Evolutionary conservation across 2,329 filamentous ascomycete species (phyloP).

Genomic region (Chaetomiaceae sp.): DNA sequence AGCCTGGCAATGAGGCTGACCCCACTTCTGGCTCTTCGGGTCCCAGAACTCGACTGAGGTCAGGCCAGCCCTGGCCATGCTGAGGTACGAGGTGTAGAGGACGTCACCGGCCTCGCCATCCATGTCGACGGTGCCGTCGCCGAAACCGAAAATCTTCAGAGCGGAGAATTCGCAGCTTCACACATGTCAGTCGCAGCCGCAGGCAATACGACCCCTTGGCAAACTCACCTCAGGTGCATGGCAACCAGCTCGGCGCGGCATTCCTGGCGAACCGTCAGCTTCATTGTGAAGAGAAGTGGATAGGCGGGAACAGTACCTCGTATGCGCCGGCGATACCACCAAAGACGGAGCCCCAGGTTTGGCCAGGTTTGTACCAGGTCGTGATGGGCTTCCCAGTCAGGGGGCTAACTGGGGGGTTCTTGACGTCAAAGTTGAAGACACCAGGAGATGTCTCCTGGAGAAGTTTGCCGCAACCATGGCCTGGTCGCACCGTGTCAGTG

Average conservation of each 20-base stretch:
- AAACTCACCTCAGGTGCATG: constrained; percentile 61
- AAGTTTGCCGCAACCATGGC: constrained; percentile 90
- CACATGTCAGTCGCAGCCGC: constrained; percentile 4
- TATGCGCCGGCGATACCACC: constrained; percentile 82
- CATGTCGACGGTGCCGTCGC: constrained; percentile 69
- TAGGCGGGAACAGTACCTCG: constrained; percentile 43
- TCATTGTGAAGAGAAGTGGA: too few relatives aligned
- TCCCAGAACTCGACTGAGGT: constrained; percentile 92
- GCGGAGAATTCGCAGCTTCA: constrained; percentile 78
- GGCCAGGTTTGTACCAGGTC: constrained; percentile 89
- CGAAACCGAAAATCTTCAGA: constrained; percentile 87
- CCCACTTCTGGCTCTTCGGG: constrained; percentile 85
- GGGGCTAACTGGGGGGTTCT: constrained; percentile 77
- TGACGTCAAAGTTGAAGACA: constrained; percentile 80
- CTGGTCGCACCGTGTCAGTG: constrained; percentile 31
- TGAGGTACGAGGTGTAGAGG: constrained; percentile 81
- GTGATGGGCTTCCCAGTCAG: constrained; percentile 71
- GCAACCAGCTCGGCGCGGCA: constrained; percentile 92
- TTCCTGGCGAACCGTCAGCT: constrained; percentile 43
- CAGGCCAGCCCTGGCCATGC: constrained; percentile 91
- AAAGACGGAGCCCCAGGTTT: constrained; percentile 93
- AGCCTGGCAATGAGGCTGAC: constrained; percentile 86
- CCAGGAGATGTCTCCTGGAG: constrained; percentile 83
- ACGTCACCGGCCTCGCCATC: constrained; percentile 77
- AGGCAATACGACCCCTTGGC: not conserved